Percentiles rank a stretch among this genome's conserved stretches.
Conservation (phyloP, 108 stramenopile genomes). For the Cylindrotheca fusiformis region DNA sequence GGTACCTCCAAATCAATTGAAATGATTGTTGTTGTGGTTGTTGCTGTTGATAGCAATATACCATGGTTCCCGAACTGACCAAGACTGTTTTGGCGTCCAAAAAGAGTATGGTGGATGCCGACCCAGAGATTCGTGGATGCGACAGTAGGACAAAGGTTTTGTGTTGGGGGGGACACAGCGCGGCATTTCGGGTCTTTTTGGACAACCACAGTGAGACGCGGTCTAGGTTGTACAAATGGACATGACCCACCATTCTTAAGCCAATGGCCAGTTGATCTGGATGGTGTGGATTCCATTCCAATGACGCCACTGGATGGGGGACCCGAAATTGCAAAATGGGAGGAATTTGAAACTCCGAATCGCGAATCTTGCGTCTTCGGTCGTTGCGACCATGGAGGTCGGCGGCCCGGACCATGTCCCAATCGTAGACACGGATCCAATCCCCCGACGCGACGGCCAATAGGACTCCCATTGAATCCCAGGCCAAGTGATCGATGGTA, state of each 20-base stretch:
- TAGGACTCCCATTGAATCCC: conserved; percentile 44
- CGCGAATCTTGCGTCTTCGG: background rate
- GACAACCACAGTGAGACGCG: conserved; percentile 18
- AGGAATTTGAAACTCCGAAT: conserved; percentile 9
- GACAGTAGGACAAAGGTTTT: conserved; percentile 2
- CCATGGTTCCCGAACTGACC: conserved; percentile 8
- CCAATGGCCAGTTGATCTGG: conserved; percentile 37
- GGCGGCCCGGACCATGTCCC: conserved; percentile 43
- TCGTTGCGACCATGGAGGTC: conserved; percentile 20
- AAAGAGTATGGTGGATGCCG: conserved; percentile 10
- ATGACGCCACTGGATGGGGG: conserved; percentile 13
- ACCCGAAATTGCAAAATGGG: conserved; percentile 25
- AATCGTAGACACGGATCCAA: conserved; percentile 38
- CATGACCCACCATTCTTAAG: conserved; percentile 19
- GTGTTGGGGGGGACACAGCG: background rate
- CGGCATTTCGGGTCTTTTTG: conserved; percentile 8
- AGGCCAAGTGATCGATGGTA: conserved; percentile 29
- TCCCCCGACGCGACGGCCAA: conserved; percentile 32
- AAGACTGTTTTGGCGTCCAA: conserved; percentile 12
- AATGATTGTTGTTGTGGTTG: background rate
- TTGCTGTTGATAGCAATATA: conserved; percentile 18
- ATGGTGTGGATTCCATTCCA: conserved; percentile 40
- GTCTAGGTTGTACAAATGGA: conserved; percentile 21
- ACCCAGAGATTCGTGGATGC: conserved; percentile 13
- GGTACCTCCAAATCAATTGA: conserved; percentile 22